A percentile compares a stretch with the other conserved stretches of the same genome.
These are phyloP conservation scores for Colletotrichum euphorbiae DNA, from an alignment of 2,329 filamentous ascomycete species.

Conservation along the genomic window DNA sequence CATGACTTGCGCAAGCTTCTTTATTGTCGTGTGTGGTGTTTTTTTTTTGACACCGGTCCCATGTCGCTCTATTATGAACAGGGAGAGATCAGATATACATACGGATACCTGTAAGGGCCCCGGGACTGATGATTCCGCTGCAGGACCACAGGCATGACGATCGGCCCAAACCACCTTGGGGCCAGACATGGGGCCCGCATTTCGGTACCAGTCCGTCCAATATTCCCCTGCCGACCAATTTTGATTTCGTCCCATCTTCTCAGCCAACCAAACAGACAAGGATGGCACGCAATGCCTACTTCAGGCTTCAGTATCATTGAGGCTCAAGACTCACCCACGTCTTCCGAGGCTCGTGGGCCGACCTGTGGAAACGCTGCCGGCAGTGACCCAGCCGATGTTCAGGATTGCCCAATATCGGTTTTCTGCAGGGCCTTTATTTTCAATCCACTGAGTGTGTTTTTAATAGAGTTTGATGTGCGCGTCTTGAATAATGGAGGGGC, in stretches of 20 bases:
- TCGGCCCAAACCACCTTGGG: slow-evolving; percentile 35
- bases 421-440: neutral
- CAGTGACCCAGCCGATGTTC: neutral
- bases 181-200: slow-evolving; percentile 26
- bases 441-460: neutral
- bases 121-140: slow-evolving; percentile 37
- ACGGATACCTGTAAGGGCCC: too few relatives aligned
- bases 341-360: slow-evolving; percentile 7
- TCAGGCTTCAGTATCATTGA: too few relatives aligned
- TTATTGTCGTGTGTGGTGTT: neutral
- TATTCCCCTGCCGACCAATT: slow-evolving; percentile 31
- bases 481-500: slow-evolving; percentile 8
- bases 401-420: neutral
- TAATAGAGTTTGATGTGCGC: neutral
- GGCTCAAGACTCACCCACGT: slow-evolving; percentile 27
- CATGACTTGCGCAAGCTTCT: neutral
- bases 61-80: slow-evolving; percentile 32
- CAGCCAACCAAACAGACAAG: slow-evolving; percentile 31
- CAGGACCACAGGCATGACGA: slow-evolving; percentile 40
- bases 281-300: slow-evolving; percentile 12
- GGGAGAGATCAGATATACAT: slow-evolving; percentile 39
- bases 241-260: slow-evolving; percentile 39
- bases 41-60: neutral
- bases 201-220: slow-evolving; percentile 33
- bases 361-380: slow-evolving; percentile 19